phyloP scores from a whole-genome alignment of 257 asterid genomes.

The Cynanchum wilfordii region DNA sequence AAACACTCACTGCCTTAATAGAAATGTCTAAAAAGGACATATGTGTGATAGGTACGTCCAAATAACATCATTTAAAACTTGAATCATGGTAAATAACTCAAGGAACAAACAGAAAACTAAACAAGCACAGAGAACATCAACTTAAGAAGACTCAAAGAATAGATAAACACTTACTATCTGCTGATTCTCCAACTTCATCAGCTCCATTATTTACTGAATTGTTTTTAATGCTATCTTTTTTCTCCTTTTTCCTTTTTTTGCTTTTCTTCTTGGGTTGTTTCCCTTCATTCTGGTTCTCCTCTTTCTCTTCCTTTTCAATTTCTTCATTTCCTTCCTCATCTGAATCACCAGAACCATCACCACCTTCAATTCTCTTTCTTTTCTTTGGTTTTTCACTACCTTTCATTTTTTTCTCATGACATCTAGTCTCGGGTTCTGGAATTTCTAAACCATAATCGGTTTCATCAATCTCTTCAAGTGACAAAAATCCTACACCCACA shows the following conservation, averaged over 20 bases:
- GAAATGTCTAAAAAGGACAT: not conserved
- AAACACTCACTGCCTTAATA: not conserved
- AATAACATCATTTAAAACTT: not conserved
- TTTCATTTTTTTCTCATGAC: conserved; percentile 25
- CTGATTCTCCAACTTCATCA: conserved; percentile 29
- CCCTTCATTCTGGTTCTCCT: conserved; percentile 28
- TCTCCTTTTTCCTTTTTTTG: conserved; percentile 18
- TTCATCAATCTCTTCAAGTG: conserved; percentile 91
- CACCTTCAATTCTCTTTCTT: conserved; percentile 27
- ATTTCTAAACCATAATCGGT: conserved; percentile 56
- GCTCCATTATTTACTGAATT: conserved; percentile 22
- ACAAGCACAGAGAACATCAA: conserved; percentile 4
- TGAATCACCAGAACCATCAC: conserved; percentile 19
- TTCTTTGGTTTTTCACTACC: conserved; percentile 37
- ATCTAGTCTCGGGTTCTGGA: conserved; percentile 28
- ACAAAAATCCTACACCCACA: conserved; percentile 59
- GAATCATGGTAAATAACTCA: not conserved
- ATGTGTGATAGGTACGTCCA: not conserved
- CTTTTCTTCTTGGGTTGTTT: conserved; percentile 42
- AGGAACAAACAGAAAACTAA: not conserved
- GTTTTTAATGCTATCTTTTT: conserved; percentile 38
- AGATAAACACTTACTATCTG: conserved; percentile 44
- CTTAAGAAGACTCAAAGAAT: conserved; percentile 4
- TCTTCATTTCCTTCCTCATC: conserved; percentile 28
- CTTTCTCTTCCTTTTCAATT: conserved; percentile 24